phyloP scores from a whole-genome alignment of 148 eudicot genomes.

The Amaranthus hypochondriacus region DNA sequence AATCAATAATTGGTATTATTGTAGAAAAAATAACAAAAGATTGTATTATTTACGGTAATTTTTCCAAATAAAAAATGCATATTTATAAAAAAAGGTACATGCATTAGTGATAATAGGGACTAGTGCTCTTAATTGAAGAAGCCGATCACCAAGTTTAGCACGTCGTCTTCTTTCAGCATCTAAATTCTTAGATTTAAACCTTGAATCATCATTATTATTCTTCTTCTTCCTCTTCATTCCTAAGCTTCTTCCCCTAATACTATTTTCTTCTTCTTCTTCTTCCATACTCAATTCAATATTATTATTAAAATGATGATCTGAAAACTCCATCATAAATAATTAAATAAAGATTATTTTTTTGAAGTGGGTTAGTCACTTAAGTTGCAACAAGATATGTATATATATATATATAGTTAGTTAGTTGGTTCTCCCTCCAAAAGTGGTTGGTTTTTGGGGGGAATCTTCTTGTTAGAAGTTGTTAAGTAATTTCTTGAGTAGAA shows the following conservation, averaged over 20 bases:
- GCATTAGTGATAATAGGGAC: constrained; percentile 94
- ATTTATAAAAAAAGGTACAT: constrained; percentile 9
- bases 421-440: constrained; percentile 14
- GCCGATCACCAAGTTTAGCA: constrained; percentile 55
- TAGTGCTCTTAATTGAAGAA: constrained; percentile 60
- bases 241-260: too few species aligned
- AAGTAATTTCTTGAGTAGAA: constrained; percentile 14
- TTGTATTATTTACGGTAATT: too few species aligned
- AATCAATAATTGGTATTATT: too few species aligned
- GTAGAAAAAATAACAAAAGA: too few species aligned
- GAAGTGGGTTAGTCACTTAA: not conserved
- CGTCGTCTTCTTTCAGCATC: constrained; percentile 67
- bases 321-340: constrained; percentile 16
- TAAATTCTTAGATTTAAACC: constrained; percentile 74
- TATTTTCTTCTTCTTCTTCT: not conserved
- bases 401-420: constrained; percentile 4
- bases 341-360: not conserved
- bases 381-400: not conserved
- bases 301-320: constrained; percentile 12
- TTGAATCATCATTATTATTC: constrained; percentile 18
- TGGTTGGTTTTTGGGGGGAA: constrained; percentile 18
- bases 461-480: constrained; percentile 34
- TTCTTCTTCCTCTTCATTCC: too few species aligned
- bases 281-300: not conserved
- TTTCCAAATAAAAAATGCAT: too few species aligned